Conservation (phyloP, 202 grass and related monocot genomes). For the Zoysia matrella region DNA sequence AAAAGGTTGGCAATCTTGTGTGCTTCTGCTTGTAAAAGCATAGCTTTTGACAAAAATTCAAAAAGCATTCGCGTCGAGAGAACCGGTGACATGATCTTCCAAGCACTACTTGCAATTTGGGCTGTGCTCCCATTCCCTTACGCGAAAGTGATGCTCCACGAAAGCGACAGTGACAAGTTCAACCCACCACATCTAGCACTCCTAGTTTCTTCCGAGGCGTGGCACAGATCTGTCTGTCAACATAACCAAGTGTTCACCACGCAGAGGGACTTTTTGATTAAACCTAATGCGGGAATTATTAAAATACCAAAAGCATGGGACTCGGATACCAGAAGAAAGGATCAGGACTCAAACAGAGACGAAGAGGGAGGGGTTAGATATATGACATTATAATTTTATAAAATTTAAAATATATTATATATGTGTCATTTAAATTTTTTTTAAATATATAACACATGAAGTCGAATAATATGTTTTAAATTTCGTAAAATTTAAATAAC, state of each 20-base stretch:
- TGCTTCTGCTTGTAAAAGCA: too few species aligned
- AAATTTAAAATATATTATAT: too few species aligned
- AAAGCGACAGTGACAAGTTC: not conserved
- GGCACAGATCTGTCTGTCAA: not conserved
- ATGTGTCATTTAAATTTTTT: too few species aligned
- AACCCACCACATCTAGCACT: not conserved
- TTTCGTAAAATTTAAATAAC: too few species aligned
- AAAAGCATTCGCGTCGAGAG: not conserved
- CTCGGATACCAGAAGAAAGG: not conserved
- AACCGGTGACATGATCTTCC: not conserved
- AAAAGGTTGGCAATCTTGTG: constrained; percentile 9
- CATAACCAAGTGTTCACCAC: too few species aligned
- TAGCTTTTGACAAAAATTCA: too few species aligned
- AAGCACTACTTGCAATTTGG: not conserved
- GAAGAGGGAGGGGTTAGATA: too few species aligned
- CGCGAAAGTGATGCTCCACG: not conserved
- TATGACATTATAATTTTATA: too few species aligned
- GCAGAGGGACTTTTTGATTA: not conserved
- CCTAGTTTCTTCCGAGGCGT: not conserved
- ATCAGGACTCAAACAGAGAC: not conserved
- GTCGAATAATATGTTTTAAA: too few species aligned
- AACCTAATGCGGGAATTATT: too few species aligned
- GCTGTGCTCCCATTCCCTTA: not conserved
- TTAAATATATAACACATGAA: too few species aligned
- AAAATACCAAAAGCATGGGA: not conserved